These are phyloP conservation scores for Neofusicoccum kwambonambiense DNA, from an alignment of 2,329 filamentous ascomycete species.

Conservation along the genomic window DNA sequence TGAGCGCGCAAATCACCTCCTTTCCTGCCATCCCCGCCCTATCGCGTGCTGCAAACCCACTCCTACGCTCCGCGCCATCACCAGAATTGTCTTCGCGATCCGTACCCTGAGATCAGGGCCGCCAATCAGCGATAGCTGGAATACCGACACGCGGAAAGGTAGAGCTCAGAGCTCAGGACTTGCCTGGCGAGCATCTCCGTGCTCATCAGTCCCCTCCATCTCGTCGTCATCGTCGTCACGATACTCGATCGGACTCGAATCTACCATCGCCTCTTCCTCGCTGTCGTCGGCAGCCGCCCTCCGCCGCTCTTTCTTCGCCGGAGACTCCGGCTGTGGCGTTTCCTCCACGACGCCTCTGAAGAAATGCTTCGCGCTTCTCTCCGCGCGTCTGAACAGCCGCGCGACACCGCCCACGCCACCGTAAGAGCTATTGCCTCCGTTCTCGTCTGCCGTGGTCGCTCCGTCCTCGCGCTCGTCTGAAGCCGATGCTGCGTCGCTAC, in stretches of 20 bases:
- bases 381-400: not conserved
- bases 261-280: not conserved
- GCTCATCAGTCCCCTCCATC: not conserved
- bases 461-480: too few relatives aligned
- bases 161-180: slow-evolving; percentile 1
- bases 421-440: not conserved
- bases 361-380: not conserved
- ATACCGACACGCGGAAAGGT: too few relatives aligned
- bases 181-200: not conserved
- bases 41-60: too few relatives aligned
- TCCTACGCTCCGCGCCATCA: too few relatives aligned
- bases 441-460: not conserved
- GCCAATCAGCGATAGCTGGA: too few relatives aligned
- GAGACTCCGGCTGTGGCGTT: slow-evolving; percentile 3
- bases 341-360: not conserved
- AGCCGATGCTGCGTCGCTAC: not conserved
- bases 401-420: not conserved
- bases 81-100: too few relatives aligned
- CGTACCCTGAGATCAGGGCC: too few relatives aligned
- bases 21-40: too few relatives aligned
- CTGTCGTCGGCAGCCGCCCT: not conserved
- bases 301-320: not conserved
- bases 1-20: too few relatives aligned
- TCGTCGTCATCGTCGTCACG: not conserved
- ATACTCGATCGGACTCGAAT: not conserved